Evolutionary conservation across 306 rosid species (phyloP).

Genomic region (Argentina anserina): DNA sequence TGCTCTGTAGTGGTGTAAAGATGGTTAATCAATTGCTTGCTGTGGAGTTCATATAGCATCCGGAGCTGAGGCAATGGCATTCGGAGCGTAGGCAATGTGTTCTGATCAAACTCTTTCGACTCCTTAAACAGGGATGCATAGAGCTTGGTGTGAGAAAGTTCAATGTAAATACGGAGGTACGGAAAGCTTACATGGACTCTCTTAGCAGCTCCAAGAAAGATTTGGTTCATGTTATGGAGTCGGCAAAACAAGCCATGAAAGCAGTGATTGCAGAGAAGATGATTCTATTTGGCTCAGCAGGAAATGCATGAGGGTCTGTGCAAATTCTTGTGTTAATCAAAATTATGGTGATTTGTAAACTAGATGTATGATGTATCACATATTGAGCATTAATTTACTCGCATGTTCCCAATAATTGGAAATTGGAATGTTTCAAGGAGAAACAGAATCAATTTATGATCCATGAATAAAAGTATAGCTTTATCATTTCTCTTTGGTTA

Average conservation of each 20-base stretch:
- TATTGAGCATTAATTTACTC: background rate
- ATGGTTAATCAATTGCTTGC: slow-evolving; percentile 98
- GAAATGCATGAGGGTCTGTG: slow-evolving; percentile 47
- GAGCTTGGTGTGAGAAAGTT: slow-evolving; percentile 79
- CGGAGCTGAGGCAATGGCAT: slow-evolving; percentile 94
- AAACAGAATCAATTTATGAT: background rate
- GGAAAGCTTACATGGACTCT: slow-evolving; percentile 92
- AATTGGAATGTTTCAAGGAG: background rate
- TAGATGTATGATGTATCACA: background rate
- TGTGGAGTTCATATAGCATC: slow-evolving; percentile 97
- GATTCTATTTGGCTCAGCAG: slow-evolving; percentile 89
- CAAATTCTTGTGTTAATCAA: background rate
- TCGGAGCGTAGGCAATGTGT: slow-evolving; percentile 63
- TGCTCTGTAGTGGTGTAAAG: slow-evolving; percentile 72
- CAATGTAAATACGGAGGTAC: slow-evolving; percentile 93
- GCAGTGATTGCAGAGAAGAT: slow-evolving; percentile 85
- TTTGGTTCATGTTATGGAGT: slow-evolving; percentile 74
- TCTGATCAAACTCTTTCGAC: slow-evolving; percentile 1
- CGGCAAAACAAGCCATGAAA: slow-evolving; percentile 92
- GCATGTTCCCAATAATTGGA: background rate
- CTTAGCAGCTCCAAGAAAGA: slow-evolving; percentile 62
- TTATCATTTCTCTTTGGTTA: background rate
- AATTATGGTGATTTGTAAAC: background rate
- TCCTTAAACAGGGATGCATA: slow-evolving; percentile 60
- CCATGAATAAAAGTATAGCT: background rate